Conservation (phyloP, 2,329 filamentous ascomycete species). For the Colletotrichum camelliae region DNA sequence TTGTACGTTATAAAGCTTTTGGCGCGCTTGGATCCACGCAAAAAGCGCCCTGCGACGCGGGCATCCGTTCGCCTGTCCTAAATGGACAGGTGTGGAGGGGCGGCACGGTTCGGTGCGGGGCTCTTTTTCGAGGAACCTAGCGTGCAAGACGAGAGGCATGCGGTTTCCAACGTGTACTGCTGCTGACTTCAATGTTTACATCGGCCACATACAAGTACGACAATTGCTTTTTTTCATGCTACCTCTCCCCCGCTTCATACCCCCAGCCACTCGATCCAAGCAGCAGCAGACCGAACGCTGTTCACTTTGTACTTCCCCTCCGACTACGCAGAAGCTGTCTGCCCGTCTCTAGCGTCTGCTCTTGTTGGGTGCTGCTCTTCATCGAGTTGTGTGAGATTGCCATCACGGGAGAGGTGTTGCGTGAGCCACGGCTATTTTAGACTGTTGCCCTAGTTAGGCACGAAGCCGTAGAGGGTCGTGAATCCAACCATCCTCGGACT, state of each 20-base stretch:
- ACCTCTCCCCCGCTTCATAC: neutral
- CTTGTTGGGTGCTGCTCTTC: neutral
- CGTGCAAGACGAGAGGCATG: neutral
- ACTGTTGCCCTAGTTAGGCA: neutral
- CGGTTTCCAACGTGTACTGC: neutral
- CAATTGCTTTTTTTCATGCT: neutral
- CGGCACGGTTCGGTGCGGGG: neutral
- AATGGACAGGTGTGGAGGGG: neutral
- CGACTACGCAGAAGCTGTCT: neutral
- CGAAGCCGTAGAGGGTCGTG: neutral
- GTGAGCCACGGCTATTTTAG: neutral
- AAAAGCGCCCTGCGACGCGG: neutral
- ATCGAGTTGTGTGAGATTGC: neutral
- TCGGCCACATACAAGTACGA: neutral
- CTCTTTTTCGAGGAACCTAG: neutral
- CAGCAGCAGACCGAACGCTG: neutral
- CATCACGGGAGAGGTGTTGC: neutral
- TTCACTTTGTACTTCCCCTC: neutral
- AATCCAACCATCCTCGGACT: neutral
- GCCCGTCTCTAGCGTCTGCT: neutral
- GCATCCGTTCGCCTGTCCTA: neutral
- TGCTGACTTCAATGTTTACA: neutral
- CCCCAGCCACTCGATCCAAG: neutral
- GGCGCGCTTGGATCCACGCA: neutral
- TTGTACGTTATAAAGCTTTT: no score